These are phyloP conservation scores for Drechslera avenae DNA, from an alignment of 2,329 filamentous ascomycete species.

Conservation along the genomic window DNA sequence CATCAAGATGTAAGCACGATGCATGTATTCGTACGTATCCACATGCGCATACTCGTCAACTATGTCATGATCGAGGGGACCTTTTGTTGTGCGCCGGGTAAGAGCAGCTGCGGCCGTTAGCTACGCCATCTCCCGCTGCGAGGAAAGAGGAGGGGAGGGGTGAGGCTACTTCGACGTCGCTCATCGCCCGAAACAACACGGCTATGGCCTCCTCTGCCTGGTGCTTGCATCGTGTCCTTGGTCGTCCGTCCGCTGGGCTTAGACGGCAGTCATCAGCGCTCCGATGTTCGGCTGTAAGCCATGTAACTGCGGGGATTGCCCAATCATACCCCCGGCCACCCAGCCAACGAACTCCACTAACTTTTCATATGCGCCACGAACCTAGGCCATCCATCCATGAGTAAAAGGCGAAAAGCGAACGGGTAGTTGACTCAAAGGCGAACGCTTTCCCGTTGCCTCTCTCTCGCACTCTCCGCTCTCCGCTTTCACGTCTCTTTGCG, in stretches of 20 bases:
- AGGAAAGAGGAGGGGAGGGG: background rate
- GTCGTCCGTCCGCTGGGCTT: background rate
- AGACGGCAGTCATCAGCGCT: slow-evolving; percentile 8
- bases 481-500: slow-evolving; percentile 10
- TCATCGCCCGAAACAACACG: slow-evolving; percentile 40
- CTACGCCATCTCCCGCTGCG: background rate
- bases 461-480: background rate
- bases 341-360: slow-evolving; percentile 16
- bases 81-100: slow-evolving; percentile 73
- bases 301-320: slow-evolving; percentile 12
- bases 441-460: background rate
- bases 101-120: slow-evolving; percentile 55
- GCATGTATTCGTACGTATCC: background rate
- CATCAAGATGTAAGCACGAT: slow-evolving; percentile 14
- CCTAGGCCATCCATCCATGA: slow-evolving; percentile 10
- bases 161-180: slow-evolving; percentile 33
- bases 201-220: slow-evolving; percentile 30
- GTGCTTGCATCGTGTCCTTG: slow-evolving; percentile 16
- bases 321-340: slow-evolving; percentile 15
- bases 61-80: slow-evolving; percentile 68
- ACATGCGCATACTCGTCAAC: slow-evolving; percentile 66
- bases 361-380: slow-evolving; percentile 17
- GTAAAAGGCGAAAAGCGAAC: slow-evolving; percentile 7
- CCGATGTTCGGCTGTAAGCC: slow-evolving; percentile 17
- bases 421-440: slow-evolving; percentile 26